Evolutionary conservation across 2,329 filamentous ascomycete species (phyloP).

Genomic region (Onygenales sp.): DNA sequence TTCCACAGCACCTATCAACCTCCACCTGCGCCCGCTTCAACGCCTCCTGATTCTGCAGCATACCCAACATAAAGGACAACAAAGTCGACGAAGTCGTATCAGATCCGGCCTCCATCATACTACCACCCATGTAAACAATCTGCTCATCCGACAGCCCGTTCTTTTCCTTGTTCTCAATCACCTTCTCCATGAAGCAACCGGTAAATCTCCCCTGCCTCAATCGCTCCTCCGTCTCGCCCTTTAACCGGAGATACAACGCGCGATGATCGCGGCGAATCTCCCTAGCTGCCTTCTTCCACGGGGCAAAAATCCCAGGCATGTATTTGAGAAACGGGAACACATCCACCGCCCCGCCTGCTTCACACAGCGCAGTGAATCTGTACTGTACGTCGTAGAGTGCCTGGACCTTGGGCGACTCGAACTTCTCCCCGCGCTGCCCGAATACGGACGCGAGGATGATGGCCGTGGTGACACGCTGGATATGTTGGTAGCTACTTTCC

Average conservation of each 20-base stretch:
- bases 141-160: neutral
- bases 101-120: conserved; percentile 14
- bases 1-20: neutral
- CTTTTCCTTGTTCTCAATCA: neutral
- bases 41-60: conserved; percentile 1
- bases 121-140: conserved; percentile 1
- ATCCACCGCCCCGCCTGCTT: conserved; percentile 12
- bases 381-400: conserved; percentile 9
- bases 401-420: conserved; percentile 6
- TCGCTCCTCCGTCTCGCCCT: neutral
- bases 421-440: conserved; percentile 9
- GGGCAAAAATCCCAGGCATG: conserved; percentile 9
- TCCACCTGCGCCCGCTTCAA: neutral
- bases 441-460: conserved; percentile 12
- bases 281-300: conserved; percentile 4
- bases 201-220: neutral
- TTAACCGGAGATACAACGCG: neutral
- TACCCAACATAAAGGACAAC: conserved; percentile 12
- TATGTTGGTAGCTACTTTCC: conserved; percentile 8
- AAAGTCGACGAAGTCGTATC: conserved; percentile 16
- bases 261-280: conserved; percentile 8
- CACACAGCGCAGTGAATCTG: conserved; percentile 9
- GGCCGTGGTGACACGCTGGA: conserved; percentile 13
- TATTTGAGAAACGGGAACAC: conserved; percentile 10
- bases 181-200: neutral